These are phyloP conservation scores for Trichoderma semiorbis DNA, from an alignment of 2,329 filamentous ascomycete species.

Conservation along the genomic window DNA sequence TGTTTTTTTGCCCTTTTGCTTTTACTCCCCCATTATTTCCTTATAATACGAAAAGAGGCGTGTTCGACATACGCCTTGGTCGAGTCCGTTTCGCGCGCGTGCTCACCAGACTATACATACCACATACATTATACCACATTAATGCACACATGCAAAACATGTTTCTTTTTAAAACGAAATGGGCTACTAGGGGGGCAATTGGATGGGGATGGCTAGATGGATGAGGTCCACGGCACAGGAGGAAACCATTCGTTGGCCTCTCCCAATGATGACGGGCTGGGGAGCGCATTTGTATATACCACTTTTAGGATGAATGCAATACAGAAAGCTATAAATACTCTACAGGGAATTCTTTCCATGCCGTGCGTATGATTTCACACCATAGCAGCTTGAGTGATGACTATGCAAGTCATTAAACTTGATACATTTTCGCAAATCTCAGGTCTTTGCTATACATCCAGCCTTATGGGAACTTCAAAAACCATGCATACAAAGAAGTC, in stretches of 20 bases:
- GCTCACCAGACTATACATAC: not conserved
- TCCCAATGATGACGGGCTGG: slow-evolving; percentile 3
- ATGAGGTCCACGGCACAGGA: not conserved
- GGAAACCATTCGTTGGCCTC: slow-evolving; percentile 14
- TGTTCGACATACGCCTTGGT: slow-evolving; percentile 6
- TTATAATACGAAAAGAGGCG: not conserved
- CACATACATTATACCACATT: slow-evolving; percentile 16
- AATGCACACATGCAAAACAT: slow-evolving; percentile 20
- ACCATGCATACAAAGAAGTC: not conserved
- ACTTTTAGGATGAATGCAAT: slow-evolving; percentile 23
- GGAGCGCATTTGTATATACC: slow-evolving; percentile 25
- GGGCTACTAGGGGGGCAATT: slow-evolving; percentile 5
- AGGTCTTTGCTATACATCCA: not conserved
- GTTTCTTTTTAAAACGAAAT: slow-evolving; percentile 13
- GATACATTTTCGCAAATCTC: not conserved
- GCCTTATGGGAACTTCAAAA: not conserved
- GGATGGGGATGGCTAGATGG: slow-evolving; percentile 12
- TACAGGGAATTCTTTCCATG: not conserved
- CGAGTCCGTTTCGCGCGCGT: not conserved
- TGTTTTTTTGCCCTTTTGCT: not conserved
- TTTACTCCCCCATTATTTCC: not conserved
- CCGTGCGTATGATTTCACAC: not conserved
- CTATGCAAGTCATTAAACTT: not conserved
- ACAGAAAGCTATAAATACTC: slow-evolving; percentile 4
- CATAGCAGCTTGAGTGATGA: not conserved